Evolutionary conservation across 306 rosid genomes (phyloP).

Genomic region (Acacia confusa): DNA sequence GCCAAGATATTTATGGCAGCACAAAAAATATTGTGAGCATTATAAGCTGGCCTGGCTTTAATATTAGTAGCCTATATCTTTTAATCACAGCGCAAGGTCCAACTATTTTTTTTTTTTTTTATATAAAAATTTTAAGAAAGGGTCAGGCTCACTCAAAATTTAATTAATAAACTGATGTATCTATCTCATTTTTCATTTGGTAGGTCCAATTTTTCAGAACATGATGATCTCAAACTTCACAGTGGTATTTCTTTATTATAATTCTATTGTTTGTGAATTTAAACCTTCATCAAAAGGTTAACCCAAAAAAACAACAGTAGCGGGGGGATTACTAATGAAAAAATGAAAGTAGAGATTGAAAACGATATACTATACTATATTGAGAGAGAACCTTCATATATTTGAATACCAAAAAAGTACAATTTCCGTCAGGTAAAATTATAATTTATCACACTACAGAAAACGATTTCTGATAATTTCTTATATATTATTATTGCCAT

Average conservation of each 20-base stretch:
- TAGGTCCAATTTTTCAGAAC: no score
- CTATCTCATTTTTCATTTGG: no score
- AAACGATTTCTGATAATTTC: slow-evolving; percentile 21
- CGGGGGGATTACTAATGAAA: not conserved
- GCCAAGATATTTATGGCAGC: not conserved
- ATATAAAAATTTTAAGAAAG: no score
- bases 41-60: not conserved
- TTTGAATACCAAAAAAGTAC: not conserved
- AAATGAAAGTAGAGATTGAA: not conserved
- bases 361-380: no score
- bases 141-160: no score
- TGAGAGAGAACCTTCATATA: not conserved
- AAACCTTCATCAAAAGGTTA: not conserved
- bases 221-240: no score
- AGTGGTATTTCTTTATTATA: not conserved
- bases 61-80: not conserved
- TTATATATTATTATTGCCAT: not conserved
- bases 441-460: slow-evolving; percentile 16
- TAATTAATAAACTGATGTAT: no score
- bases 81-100: not conserved
- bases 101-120: no score
- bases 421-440: not conserved
- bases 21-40: not conserved
- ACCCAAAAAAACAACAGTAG: not conserved
- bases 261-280: not conserved